phyloP scores from a whole-genome alignment of 441 rosid species.

The Populus hybrid region DNA sequence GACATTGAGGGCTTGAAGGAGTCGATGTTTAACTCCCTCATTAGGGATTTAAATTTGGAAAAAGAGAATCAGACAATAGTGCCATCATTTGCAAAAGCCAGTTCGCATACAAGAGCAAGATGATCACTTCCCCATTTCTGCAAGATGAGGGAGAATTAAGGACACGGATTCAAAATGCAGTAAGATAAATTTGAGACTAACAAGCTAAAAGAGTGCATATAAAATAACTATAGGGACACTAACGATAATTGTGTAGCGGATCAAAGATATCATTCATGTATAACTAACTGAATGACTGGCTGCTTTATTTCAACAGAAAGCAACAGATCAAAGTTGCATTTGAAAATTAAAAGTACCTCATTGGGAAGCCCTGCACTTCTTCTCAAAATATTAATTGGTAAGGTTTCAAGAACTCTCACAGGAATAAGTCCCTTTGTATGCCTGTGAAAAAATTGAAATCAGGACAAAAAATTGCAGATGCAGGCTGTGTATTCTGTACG shows the following conservation, averaged over 20 bases:
- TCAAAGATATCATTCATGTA: background rate
- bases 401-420: slow-evolving; percentile 85
- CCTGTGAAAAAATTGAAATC: slow-evolving; percentile 45
- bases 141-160: slow-evolving; percentile 21
- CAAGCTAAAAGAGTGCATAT: background rate
- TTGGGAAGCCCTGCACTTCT: slow-evolving; percentile 69
- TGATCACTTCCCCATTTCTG: slow-evolving; percentile 98
- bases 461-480: slow-evolving; percentile 8
- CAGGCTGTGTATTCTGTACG: background rate
- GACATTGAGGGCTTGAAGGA: background rate
- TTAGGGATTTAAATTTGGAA: background rate
- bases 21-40: background rate
- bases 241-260: background rate
- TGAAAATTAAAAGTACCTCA: slow-evolving; percentile 43
- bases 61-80: slow-evolving; percentile 12
- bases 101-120: slow-evolving; percentile 90
- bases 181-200: background rate
- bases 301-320: background rate
- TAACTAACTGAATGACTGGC: background rate
- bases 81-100: slow-evolving; percentile 51
- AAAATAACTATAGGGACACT: background rate
- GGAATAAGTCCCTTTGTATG: slow-evolving; percentile 78
- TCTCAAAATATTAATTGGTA: slow-evolving; percentile 63
- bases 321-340: slow-evolving; percentile 9
- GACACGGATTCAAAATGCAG: background rate